Evolutionary conservation across 768 basidiomycete species (phyloP).

Genomic region (Termitomyces sp.): DNA sequence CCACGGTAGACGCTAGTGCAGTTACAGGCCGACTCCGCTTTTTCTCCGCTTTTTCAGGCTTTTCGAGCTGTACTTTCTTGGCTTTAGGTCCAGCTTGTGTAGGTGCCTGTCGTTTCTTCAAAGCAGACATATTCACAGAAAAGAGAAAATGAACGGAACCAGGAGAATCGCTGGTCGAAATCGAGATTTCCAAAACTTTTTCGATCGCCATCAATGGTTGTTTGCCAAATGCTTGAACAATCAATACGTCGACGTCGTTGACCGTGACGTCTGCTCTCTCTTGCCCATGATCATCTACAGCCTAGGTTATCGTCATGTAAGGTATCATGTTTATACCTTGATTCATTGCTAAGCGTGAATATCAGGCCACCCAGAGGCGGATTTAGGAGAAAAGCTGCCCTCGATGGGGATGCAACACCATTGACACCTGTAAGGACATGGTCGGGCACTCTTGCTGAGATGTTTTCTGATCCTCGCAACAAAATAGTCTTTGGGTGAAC

Average conservation of each 20-base stretch:
- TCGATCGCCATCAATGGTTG: slow-evolving; percentile 5
- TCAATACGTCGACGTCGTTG: neutral
- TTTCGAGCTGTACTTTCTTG: slow-evolving; percentile 52
- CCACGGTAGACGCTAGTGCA: slow-evolving; percentile 26
- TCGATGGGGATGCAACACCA: slow-evolving; percentile 43
- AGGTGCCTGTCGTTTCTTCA: slow-evolving; percentile 48
- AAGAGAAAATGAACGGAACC: neutral
- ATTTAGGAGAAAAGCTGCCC: slow-evolving; percentile 31
- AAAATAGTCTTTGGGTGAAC: slow-evolving; percentile 64
- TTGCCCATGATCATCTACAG: neutral
- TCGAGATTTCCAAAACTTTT: slow-evolving; percentile 10
- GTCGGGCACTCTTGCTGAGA: neutral
- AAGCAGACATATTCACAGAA: slow-evolving; percentile 31
- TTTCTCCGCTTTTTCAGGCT: slow-evolving; percentile 17
- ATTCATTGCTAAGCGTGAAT: neutral
- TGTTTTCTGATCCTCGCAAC: neutral
- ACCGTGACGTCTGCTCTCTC: neutral
- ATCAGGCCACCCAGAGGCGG: slow-evolving; percentile 44
- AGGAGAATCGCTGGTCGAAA: neutral
- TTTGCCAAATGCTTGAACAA: slow-evolving; percentile 7
- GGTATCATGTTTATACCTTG: neutral
- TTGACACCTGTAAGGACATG: slow-evolving; percentile 34
- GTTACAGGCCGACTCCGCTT: slow-evolving; percentile 60
- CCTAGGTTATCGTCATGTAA: neutral
- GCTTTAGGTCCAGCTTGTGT: slow-evolving; percentile 42